phyloP scores from a whole-genome alignment of 129 eudicot species.

The Helichrysum umbraculigerum region DNA sequence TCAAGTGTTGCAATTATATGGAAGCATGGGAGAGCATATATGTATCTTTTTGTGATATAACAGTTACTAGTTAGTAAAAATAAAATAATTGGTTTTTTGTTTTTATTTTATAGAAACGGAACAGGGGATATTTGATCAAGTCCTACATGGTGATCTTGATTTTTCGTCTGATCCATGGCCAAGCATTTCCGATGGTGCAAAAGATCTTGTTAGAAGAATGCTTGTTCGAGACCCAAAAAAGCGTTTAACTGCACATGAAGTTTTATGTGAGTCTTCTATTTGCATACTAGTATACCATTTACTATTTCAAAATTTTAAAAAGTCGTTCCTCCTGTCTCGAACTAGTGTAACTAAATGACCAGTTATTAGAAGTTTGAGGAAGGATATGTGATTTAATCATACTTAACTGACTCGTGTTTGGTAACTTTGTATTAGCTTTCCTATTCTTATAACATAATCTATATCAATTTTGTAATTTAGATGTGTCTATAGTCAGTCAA shows the following conservation, averaged over 20 bases:
- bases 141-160: constrained; percentile 73
- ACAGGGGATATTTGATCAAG: constrained; percentile 73
- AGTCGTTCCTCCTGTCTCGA: background rate
- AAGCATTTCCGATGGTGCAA: constrained; percentile 63
- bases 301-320: background rate
- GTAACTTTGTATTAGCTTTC: background rate
- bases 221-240: constrained; percentile 62
- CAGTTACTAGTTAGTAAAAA: background rate
- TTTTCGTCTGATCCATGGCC: constrained; percentile 77
- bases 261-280: constrained; percentile 52
- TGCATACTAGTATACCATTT: background rate
- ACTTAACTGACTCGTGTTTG: background rate
- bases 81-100: background rate
- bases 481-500: background rate
- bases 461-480: background rate
- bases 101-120: constrained; percentile 53
- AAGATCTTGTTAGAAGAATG: constrained; percentile 74
- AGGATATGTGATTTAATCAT: background rate
- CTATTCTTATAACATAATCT: no score
- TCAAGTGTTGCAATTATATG: background rate
- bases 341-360: background rate
- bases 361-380: background rate
- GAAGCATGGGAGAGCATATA: background rate
- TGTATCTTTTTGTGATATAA: background rate
- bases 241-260: constrained; percentile 69